These are phyloP conservation scores for Daldinia bambusicola DNA, from an alignment of 495 filamentous ascomycete genomes.

Conservation along the genomic window DNA sequence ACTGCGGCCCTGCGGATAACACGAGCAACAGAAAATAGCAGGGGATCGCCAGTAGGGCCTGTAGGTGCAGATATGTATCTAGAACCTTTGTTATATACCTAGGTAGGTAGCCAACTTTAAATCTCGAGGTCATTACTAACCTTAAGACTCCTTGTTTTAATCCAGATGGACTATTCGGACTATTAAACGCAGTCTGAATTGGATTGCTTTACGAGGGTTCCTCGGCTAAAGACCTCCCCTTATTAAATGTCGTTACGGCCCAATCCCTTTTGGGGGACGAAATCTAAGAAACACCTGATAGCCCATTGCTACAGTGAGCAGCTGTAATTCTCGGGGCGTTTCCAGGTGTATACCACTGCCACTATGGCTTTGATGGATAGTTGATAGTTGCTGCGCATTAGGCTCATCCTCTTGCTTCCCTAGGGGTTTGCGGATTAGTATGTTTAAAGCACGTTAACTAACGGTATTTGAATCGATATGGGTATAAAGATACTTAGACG, in stretches of 20 bases:
- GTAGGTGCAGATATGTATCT: neutral
- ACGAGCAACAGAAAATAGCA: neutral
- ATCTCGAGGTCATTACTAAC: neutral
- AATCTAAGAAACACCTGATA: neutral
- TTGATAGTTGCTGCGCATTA: neutral
- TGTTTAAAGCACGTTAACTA: too few relatives aligned
- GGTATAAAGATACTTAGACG: too few relatives aligned
- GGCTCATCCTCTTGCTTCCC: too few relatives aligned
- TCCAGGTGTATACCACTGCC: neutral
- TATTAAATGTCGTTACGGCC: neutral
- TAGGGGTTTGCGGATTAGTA: too few relatives aligned
- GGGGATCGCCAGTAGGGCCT: neutral
- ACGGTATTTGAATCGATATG: too few relatives aligned
- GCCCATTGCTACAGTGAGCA: neutral
- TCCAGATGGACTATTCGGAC: neutral
- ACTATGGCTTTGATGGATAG: neutral
- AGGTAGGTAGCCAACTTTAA: neutral
- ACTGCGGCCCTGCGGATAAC: neutral
- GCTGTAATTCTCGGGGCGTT: neutral
- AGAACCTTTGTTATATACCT: slow-evolving; percentile 2
- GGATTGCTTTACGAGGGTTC: neutral
- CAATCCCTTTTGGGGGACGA: neutral
- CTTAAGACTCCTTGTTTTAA: neutral
- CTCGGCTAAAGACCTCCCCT: neutral
- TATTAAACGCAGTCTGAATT: neutral